A percentile compares a stretch with the other conserved stretches of the same genome.
Evolutionary conservation across 352 stramenopile genomes (phyloP).

Genomic region (Pythium coloratum): DNA sequence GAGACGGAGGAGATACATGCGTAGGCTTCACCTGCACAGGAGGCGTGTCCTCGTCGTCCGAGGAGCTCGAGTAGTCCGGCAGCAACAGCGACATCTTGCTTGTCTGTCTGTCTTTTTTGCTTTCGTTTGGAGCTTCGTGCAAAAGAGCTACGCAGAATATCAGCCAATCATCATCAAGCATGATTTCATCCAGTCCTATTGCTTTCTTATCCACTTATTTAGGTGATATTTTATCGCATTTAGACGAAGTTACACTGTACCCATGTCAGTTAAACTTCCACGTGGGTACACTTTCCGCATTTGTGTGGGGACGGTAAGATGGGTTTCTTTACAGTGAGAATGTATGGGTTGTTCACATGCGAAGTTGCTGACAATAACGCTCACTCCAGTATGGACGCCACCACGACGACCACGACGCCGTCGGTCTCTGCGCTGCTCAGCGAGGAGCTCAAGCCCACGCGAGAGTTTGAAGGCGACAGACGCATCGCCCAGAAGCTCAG

Average conservation of each 20-base stretch:
- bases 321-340: too few relatives aligned
- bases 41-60: conserved; percentile 24
- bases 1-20: neutral
- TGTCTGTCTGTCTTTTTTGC: neutral
- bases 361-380: too few relatives aligned
- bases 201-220: neutral
- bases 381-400: too few relatives aligned
- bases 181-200: neutral
- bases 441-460: neutral
- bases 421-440: neutral
- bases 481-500: too few relatives aligned
- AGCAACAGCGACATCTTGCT: conserved; percentile 24
- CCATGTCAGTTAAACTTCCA: too few relatives aligned
- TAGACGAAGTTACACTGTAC: too few relatives aligned
- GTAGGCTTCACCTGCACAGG: neutral
- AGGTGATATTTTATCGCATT: neutral
- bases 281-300: too few relatives aligned
- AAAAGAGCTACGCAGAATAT: neutral
- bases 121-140: neutral
- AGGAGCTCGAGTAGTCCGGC: conserved; percentile 29
- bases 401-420: too few relatives aligned
- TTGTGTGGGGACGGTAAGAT: too few relatives aligned
- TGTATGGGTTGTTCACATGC: too few relatives aligned
- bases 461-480: too few relatives aligned
- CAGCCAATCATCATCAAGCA: neutral